phyloP scores from a whole-genome alignment of 768 basidiomycete species.

The Clathrus columnatus region DNA sequence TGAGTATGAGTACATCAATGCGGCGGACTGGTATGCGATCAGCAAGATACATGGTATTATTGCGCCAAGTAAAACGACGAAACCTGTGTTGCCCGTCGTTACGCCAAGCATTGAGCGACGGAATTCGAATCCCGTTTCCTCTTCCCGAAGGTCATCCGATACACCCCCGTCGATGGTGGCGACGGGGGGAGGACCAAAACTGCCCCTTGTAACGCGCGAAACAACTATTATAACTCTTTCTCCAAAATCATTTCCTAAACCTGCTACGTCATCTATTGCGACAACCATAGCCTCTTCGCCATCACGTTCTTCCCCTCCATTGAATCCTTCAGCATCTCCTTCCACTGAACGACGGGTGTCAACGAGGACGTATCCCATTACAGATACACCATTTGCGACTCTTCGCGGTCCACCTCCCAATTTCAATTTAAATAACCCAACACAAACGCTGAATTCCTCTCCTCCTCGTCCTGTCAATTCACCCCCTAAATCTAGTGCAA shows the following conservation, averaged over 20 bases:
- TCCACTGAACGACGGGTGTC: slow-evolving; percentile 3
- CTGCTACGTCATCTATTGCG: not conserved
- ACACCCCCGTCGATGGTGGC: too few species aligned
- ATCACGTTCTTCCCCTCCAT: not conserved
- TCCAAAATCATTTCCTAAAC: not conserved
- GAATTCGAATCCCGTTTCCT: too few species aligned
- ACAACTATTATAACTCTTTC: slow-evolving; percentile 2
- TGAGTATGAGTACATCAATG: slow-evolving; percentile 56
- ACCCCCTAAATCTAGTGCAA: slow-evolving; percentile 6
- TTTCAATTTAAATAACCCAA: too few species aligned
- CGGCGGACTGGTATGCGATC: slow-evolving; percentile 76
- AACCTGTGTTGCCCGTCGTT: too few species aligned
- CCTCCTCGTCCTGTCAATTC: slow-evolving; percentile 4
- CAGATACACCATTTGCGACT: slow-evolving; percentile 4
- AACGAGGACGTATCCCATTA: not conserved
- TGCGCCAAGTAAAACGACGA: too few species aligned
- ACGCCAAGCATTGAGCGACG: too few species aligned
- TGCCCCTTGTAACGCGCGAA: not conserved
- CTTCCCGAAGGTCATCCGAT: too few species aligned
- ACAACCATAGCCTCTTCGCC: not conserved
- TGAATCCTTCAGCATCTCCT: not conserved
- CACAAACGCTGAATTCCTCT: not conserved
- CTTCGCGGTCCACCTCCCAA: slow-evolving; percentile 3
- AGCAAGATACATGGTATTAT: slow-evolving; percentile 47
- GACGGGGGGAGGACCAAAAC: too few species aligned